Evolutionary conservation across 1,284 basidiomycete species (phyloP).

Genomic region (Amylostereum chailletii): DNA sequence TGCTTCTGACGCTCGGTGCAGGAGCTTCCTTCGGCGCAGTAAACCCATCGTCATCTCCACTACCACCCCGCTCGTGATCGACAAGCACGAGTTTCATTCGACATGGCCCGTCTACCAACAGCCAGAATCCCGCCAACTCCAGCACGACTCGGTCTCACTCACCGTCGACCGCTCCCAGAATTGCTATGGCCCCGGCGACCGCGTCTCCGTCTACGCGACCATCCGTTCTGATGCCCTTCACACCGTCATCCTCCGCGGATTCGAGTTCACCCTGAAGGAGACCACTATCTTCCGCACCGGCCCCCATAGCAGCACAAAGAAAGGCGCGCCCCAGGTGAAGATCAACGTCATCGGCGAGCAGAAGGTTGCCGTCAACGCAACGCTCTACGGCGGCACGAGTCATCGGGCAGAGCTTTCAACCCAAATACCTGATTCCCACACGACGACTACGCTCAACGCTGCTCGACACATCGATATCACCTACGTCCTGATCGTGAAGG

Average conservation of each 20-base stretch:
- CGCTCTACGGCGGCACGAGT: slow-evolving; percentile 60
- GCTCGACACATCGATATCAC: slow-evolving; percentile 77
- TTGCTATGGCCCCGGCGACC: slow-evolving; percentile 79
- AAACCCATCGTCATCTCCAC: slow-evolving; percentile 52
- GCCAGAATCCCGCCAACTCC: slow-evolving; percentile 61
- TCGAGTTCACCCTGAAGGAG: slow-evolving; percentile 74
- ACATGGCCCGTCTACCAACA: slow-evolving; percentile 85
- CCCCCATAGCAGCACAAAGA: slow-evolving; percentile 42
- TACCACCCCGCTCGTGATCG: slow-evolving; percentile 64
- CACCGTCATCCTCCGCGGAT: slow-evolving; percentile 64
- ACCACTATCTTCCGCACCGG: slow-evolving; percentile 59
- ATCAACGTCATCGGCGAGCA: slow-evolving; percentile 47
- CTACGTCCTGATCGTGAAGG: slow-evolving; percentile 70
- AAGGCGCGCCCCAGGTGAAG: slow-evolving; percentile 48
- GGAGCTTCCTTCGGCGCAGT: slow-evolving; percentile 69
- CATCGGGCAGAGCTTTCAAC: slow-evolving; percentile 65
- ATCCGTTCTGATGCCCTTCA: slow-evolving; percentile 62
- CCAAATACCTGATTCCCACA: slow-evolving; percentile 60
- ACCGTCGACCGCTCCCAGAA: slow-evolving; percentile 67
- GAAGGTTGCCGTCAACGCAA: slow-evolving; percentile 63
- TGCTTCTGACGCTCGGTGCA: slow-evolving; percentile 17
- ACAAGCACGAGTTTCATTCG: slow-evolving; percentile 85
- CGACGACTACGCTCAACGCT: slow-evolving; percentile 66
- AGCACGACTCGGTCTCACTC: slow-evolving; percentile 61
- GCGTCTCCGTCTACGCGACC: slow-evolving; percentile 61